Base-by-base conservation (phyloP, 2,329 filamentous ascomycete genomes). In the Hymenoscyphus repandus region DNA sequence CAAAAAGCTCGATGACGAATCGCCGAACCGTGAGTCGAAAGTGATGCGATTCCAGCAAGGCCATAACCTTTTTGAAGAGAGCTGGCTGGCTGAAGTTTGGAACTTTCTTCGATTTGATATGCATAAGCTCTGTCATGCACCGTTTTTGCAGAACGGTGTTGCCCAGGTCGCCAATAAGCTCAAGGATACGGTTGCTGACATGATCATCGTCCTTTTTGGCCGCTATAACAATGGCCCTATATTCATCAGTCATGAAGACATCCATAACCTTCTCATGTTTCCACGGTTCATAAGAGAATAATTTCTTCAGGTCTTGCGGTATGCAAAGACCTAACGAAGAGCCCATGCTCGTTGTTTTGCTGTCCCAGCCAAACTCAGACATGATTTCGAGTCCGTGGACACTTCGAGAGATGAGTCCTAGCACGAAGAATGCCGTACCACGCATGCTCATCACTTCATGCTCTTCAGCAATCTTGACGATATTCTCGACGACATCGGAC, bases 401-500 rank as follows among this genome's bases (percentile, higher is more conserved):
- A 46, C 92, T 97, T 48, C 93, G 80, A 1, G 91, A 96, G 49
- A 99, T 92, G 51, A 99, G 73, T 0, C 93, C 93, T 0, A 99
- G 73, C 0, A 96, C 93, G 63, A 96, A 99, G 69, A 97, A 97
- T 1, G 93, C 93, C 0, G 95, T 99, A 34, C 95, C 93, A 40
- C 95, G 81, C 62, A 99, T 77, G 51, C 90, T 95, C 82, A 99
- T 86, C 45, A 99, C 88, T 59, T 91, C 84, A 38, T 93, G 91
- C 27, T 76, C 74, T 67, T 96, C 89, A 1, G 93, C 93, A 65
- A 99, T 96, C 56, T 83, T 78, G 42, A 97, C 83, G 55, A 99
- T 92, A 56, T 86, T 82, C 63, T 86, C 82, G 15, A 97, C 90
- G 34, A 97, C 90, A 58, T 96, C 88, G 34, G 83, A 88, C 50